Percentiles rank a stretch among this genome's conserved stretches.
Evolutionary conservation across 495 filamentous ascomycete species (phyloP).

Genomic region (Lasiosphaeris hirsuta): DNA sequence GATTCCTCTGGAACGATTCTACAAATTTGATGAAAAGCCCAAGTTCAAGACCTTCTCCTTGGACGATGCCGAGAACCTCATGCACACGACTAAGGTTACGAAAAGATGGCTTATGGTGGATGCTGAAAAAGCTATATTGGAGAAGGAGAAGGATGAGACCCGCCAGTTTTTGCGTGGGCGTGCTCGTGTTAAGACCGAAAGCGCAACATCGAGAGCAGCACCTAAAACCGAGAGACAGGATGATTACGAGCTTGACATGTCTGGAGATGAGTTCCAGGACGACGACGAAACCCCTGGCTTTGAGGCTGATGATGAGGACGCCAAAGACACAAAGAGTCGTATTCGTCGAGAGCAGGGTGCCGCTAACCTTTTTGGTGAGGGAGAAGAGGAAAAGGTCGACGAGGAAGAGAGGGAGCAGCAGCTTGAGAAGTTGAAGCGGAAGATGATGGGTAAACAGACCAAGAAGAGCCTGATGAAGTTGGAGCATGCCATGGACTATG

Average conservation of each 20-base stretch:
- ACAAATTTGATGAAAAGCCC: conserved; percentile 81
- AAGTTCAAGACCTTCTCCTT: conserved; percentile 76
- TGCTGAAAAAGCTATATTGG: conserved; percentile 51
- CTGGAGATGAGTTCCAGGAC: conserved; percentile 50
- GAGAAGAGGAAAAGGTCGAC: conserved; percentile 83
- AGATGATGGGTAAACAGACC: conserved; percentile 68
- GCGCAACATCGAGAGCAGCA: conserved; percentile 47
- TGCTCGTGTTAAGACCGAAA: conserved; percentile 50
- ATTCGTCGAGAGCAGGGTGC: conserved; percentile 84
- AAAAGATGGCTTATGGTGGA: conserved; percentile 73
- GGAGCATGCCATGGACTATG: conserved; percentile 82
- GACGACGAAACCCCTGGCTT: conserved; percentile 84
- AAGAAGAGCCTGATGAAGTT: conserved; percentile 76
- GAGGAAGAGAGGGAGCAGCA: conserved; percentile 68
- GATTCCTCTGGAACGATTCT: conserved; percentile 92
- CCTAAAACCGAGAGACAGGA: conserved; percentile 52
- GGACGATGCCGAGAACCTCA: conserved; percentile 80
- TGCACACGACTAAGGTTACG: conserved; percentile 48
- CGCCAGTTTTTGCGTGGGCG: conserved; percentile 42
- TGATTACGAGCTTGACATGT: conserved; percentile 58
- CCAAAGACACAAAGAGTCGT: conserved; percentile 78
- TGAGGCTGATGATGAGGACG: conserved; percentile 81
- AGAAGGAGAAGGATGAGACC: conserved; percentile 49
- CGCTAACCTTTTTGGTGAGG: conserved; percentile 82
- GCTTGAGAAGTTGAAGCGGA: conserved; percentile 62